A percentile compares a stretch with the other conserved stretches of the same genome.
Evolutionary conservation across 1,284 basidiomycete genomes (phyloP).

Genomic region (Paramarasmius palmivorus): DNA sequence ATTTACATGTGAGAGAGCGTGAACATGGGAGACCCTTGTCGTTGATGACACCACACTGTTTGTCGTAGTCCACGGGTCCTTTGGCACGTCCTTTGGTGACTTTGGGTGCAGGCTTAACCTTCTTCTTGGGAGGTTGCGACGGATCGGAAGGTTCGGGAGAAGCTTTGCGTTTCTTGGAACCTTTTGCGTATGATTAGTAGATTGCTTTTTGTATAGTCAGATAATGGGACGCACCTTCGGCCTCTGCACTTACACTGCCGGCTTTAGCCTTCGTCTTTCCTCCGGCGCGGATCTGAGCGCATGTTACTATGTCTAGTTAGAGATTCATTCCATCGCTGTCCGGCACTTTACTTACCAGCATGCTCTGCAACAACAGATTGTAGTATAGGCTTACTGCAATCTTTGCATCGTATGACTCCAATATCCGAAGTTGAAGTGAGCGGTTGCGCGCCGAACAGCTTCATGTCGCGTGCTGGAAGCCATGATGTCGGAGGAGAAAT

Average conservation of each 20-base stretch:
- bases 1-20: slow-evolving; percentile 97
- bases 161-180: slow-evolving; percentile 73
- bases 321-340: background rate
- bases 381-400: slow-evolving; percentile 78
- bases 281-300: slow-evolving; percentile 58
- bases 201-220: background rate
- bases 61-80: slow-evolving; percentile 88
- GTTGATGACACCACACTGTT: slow-evolving; percentile 97
- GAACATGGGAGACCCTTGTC: slow-evolving; percentile 94
- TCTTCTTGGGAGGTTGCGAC: slow-evolving; percentile 69
- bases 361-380: slow-evolving; percentile 78
- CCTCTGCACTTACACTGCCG: slow-evolving; percentile 27
- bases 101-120: slow-evolving; percentile 68
- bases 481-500: slow-evolving; percentile 78
- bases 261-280: slow-evolving; percentile 59
- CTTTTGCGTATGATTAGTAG: slow-evolving; percentile 31
- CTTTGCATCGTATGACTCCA: slow-evolving; percentile 74
- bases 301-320: slow-evolving; percentile 47
- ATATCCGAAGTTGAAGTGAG: slow-evolving; percentile 63
- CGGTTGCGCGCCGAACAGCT: slow-evolving; percentile 79
- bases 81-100: slow-evolving; percentile 76
- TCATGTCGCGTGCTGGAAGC: slow-evolving; percentile 85
- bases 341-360: slow-evolving; percentile 51
- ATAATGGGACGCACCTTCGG: slow-evolving; percentile 31
- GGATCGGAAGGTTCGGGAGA: slow-evolving; percentile 64